Evolutionary conservation across 345 rosid genomes (phyloP).

Genomic region (Hibiscus trionum): DNA sequence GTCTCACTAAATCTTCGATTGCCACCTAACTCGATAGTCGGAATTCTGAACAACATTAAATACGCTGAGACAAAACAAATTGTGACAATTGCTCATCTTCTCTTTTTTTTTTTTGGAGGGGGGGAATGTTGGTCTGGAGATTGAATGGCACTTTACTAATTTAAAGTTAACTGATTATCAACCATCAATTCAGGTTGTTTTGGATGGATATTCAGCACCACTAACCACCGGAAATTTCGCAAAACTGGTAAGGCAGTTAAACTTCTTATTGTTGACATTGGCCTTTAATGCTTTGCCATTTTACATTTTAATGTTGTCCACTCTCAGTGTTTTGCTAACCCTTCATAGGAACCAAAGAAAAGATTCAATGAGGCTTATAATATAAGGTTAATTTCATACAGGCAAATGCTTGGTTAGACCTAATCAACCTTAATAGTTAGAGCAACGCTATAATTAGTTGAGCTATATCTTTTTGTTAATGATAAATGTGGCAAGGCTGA

Average conservation of each 20-base stretch:
- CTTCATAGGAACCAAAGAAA: background rate
- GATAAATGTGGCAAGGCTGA: background rate
- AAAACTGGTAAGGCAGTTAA: constrained; percentile 92
- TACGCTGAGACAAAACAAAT: background rate
- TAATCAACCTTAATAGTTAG: background rate
- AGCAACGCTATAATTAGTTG: background rate
- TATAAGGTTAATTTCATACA: background rate
- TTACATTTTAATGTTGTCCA: background rate
- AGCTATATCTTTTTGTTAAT: background rate
- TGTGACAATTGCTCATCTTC: no score
- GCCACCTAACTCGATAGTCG: background rate
- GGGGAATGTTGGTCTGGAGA: no score
- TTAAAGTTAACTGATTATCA: background rate
- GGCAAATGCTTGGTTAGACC: background rate
- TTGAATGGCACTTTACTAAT: no score
- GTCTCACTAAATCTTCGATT: background rate
- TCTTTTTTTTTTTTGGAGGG: no score
- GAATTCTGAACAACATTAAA: background rate
- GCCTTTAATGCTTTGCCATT: background rate
- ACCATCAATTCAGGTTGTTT: constrained; percentile 41
- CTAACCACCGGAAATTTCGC: constrained; percentile 80
- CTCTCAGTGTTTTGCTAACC: background rate
- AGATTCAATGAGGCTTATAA: background rate
- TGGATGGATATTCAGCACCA: constrained; percentile 92
- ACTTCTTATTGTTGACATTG: constrained; percentile 17